A percentile compares a stretch with the other conserved stretches of the same genome.
phyloP scores from a whole-genome alignment of 1,139 yeast species.

The Sugiyamaella paludigena region DNA sequence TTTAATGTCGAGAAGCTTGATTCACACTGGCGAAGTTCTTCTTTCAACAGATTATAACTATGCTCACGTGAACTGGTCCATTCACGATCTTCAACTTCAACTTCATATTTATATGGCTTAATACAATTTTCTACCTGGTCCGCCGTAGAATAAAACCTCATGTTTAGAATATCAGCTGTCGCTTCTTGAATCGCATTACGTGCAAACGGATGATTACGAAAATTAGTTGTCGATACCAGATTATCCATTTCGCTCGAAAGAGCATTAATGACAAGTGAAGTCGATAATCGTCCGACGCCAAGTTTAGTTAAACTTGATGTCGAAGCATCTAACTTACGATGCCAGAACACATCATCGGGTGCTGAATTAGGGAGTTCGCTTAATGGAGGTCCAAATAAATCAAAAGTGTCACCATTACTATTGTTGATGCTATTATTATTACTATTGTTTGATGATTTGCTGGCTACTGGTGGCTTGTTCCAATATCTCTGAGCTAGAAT shows the following conservation, averaged over 20 bases:
- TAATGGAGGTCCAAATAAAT: constrained; percentile 48
- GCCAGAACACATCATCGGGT: constrained; percentile 81
- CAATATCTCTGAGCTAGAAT: constrained; percentile 87
- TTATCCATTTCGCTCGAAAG: constrained; percentile 74
- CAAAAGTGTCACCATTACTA: constrained; percentile 4
- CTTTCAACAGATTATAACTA: constrained; percentile 67
- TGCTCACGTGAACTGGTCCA: constrained; percentile 85
- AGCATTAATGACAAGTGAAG: constrained; percentile 77
- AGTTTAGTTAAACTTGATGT: constrained; percentile 82
- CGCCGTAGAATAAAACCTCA: constrained; percentile 85
- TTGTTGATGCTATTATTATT: background rate
- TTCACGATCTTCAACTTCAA: constrained; percentile 92
- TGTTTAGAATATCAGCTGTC: constrained; percentile 71
- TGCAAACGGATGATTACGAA: constrained; percentile 82
- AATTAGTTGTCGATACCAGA: constrained; percentile 67
- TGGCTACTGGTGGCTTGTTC: constrained; percentile 56
- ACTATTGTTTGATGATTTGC: constrained; percentile 5
- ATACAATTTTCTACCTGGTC: constrained; percentile 98
- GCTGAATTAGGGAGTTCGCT: constrained; percentile 52
- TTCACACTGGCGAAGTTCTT: constrained; percentile 82
- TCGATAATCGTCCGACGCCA: constrained; percentile 89
- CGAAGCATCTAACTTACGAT: constrained; percentile 76
- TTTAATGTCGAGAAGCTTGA: constrained; percentile 61
- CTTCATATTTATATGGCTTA: constrained; percentile 95
- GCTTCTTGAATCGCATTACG: constrained; percentile 80